A percentile compares a stretch with the other conserved stretches of the same genome.
Conservation (phyloP, 352 stramenopile genomes). For the Blastocystis sp. region DNA sequence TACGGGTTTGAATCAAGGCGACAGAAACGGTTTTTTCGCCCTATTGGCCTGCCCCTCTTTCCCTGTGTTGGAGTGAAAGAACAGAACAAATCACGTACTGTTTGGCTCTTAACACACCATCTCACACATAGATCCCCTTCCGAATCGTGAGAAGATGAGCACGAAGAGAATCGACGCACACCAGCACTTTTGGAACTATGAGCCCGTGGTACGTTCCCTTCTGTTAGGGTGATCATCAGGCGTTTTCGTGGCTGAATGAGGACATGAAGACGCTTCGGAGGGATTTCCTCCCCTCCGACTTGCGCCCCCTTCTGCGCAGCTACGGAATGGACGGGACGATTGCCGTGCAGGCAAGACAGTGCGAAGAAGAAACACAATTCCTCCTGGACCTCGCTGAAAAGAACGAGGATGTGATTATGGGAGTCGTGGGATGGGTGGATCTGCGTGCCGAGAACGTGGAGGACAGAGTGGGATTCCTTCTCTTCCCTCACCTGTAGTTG, state of each 20-base stretch:
- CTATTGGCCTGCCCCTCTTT: too few relatives aligned
- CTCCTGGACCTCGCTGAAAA: slow-evolving; percentile 50
- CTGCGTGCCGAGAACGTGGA: slow-evolving; percentile 38
- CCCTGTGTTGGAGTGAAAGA: too few relatives aligned
- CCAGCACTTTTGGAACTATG: slow-evolving; percentile 67
- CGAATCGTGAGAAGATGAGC: slow-evolving; percentile 1
- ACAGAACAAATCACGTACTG: too few relatives aligned
- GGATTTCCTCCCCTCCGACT: slow-evolving; percentile 46
- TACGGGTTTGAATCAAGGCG: background rate
- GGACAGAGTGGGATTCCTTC: background rate
- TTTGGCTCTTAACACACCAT: too few relatives aligned
- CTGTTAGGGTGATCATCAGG: background rate
- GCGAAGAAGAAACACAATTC: slow-evolving; percentile 57
- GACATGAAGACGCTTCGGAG: slow-evolving; percentile 61
- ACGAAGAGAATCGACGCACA: slow-evolving; percentile 57
- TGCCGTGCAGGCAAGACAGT: slow-evolving; percentile 55
- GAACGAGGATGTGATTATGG: slow-evolving; percentile 24
- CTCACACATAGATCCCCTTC: too few relatives aligned
- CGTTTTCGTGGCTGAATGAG: slow-evolving; percentile 54
- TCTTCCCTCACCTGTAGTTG: slow-evolving; percentile 38
- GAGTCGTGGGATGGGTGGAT: slow-evolving; percentile 66
- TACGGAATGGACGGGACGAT: slow-evolving; percentile 59
- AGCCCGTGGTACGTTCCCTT: slow-evolving; percentile 37
- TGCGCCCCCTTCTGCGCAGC: background rate
- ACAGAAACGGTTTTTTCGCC: too few relatives aligned